Evolutionary conservation across 2,329 filamentous ascomycete species (phyloP).

Genomic region (Hypoxylon sp.): DNA sequence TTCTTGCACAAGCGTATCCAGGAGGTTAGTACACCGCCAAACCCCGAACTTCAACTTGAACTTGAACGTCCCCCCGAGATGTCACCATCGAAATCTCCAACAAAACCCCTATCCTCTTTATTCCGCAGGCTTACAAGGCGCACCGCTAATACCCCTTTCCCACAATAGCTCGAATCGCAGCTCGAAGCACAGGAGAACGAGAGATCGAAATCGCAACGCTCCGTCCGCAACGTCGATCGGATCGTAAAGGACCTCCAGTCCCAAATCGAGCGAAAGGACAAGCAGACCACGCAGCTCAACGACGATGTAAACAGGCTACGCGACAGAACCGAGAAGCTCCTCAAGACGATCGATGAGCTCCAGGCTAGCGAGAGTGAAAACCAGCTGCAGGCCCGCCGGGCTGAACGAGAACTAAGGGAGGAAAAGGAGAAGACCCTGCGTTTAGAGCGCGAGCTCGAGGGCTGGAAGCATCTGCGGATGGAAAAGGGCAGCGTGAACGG

Average conservation of each 20-base stretch:
- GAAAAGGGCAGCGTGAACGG: conserved; percentile 65
- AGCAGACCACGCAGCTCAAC: conserved; percentile 81
- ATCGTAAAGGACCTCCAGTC: conserved; percentile 92
- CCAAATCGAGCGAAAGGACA: conserved; percentile 94
- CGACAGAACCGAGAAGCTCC: conserved; percentile 90
- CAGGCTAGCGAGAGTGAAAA: conserved; percentile 86
- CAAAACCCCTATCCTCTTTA: conserved; percentile 44
- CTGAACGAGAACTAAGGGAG: conserved; percentile 90
- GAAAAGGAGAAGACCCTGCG: conserved; percentile 84
- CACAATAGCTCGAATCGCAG: conserved; percentile 81
- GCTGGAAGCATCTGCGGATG: conserved; percentile 80
- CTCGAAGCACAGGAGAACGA: conserved; percentile 86
- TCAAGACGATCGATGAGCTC: conserved; percentile 92
- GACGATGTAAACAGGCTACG: conserved; percentile 89
- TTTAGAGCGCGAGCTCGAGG: conserved; percentile 90
- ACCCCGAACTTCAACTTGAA: conserved; percentile 15
- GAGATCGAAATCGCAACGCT: conserved; percentile 84
- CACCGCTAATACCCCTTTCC: conserved; percentile 48
- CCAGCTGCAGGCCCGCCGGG: conserved; percentile 84
- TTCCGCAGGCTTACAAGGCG: conserved; percentile 44
- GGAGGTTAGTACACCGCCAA: conserved; percentile 74
- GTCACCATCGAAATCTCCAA: conserved; percentile 28
- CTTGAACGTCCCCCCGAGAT: conserved; percentile 23
- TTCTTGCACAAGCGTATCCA: conserved; percentile 95
- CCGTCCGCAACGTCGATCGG: conserved; percentile 91